Evolutionary conservation across 2,329 filamentous ascomycete genomes (phyloP).

Genomic region (Magnaporthiopsis poae): DNA sequence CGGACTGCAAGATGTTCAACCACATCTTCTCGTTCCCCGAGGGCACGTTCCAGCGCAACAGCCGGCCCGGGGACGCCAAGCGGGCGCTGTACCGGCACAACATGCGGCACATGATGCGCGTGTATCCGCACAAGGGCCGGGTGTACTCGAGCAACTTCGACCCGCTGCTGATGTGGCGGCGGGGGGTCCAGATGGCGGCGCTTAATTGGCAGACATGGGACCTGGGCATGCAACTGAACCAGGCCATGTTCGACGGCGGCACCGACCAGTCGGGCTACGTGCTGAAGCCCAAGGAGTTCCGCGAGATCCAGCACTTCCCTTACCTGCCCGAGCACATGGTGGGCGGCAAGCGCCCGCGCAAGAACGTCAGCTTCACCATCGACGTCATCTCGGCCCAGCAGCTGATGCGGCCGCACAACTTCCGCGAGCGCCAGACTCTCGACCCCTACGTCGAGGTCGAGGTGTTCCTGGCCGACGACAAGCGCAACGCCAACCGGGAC

Average conservation of each 20-base stretch:
- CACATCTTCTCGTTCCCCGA: conserved; percentile 95
- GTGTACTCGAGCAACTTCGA: conserved; percentile 89
- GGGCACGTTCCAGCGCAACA: conserved; percentile 72
- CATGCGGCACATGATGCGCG: conserved; percentile 79
- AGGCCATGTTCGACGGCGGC: conserved; percentile 91
- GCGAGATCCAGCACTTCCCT: conserved; percentile 55
- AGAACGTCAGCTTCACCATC: conserved; percentile 74
- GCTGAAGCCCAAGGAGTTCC: conserved; percentile 78
- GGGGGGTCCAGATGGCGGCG: conserved; percentile 93
- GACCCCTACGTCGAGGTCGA: conserved; percentile 94
- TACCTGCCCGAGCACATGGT: conserved; percentile 35
- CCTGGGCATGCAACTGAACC: conserved; percentile 87
- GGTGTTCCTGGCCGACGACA: conserved; percentile 88
- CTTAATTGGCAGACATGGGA: conserved; percentile 99
- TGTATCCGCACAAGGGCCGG: conserved; percentile 77
- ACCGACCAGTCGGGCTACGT: conserved; percentile 84
- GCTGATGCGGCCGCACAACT: conserved; percentile 67
- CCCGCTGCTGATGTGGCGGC: conserved; percentile 84
- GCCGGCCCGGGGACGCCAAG: conserved; percentile 65
- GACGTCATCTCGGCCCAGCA: conserved; percentile 91
- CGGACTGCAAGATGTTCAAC: conserved; percentile 77
- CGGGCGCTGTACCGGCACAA: conserved; percentile 79
- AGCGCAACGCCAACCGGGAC: conserved; percentile 56
- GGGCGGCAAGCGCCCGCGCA: conserved; percentile 61
- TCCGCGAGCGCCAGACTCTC: conserved; percentile 48